Evolutionary conservation across 1,139 yeast species (phyloP).

Genomic region (Lodderomyces parapsilosis): DNA sequence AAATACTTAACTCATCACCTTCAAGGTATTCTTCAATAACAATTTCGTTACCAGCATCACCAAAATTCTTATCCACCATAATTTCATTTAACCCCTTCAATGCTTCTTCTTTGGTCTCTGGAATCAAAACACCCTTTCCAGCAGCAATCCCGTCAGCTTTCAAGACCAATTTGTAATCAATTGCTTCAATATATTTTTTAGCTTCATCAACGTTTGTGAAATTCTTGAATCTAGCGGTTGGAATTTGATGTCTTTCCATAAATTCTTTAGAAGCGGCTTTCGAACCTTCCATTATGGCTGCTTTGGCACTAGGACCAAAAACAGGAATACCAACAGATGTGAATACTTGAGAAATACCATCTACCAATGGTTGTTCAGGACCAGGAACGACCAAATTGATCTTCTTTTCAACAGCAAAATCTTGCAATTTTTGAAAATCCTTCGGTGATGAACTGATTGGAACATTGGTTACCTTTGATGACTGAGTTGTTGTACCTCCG

Average conservation of each 20-base stretch:
- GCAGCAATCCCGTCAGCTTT: conserved; percentile 99
- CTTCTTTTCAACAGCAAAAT: conserved; percentile 68
- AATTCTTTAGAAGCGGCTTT: conserved; percentile 92
- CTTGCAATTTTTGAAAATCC: conserved; percentile 56
- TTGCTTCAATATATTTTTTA: conserved; percentile 59
- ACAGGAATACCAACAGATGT: conserved; percentile 84
- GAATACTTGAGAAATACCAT: conserved; percentile 78
- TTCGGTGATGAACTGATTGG: conserved; percentile 60
- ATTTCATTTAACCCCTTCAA: conserved; percentile 78
- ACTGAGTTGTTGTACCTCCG: conserved; percentile 74
- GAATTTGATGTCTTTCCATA: conserved; percentile 88
- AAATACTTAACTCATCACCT: conserved; percentile 94
- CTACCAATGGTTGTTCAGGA: conserved; percentile 98
- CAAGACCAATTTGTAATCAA: conserved; percentile 79
- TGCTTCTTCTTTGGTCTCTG: conserved; percentile 82
- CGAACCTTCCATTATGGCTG: conserved; percentile 96
- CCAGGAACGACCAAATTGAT: conserved; percentile 90
- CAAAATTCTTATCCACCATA: conserved; percentile 89
- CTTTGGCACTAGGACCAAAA: conserved; percentile 89
- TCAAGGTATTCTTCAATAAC: conserved; percentile 95
- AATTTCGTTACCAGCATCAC: conserved; percentile 92
- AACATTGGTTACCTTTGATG: conserved; percentile 65
- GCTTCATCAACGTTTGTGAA: conserved; percentile 79
- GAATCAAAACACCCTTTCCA: conserved; percentile 97
- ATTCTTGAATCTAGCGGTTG: conserved; percentile 88